Evolutionary conservation across 2,329 filamentous ascomycete genomes (phyloP).

Genomic region (Botrytis tulipae): DNA sequence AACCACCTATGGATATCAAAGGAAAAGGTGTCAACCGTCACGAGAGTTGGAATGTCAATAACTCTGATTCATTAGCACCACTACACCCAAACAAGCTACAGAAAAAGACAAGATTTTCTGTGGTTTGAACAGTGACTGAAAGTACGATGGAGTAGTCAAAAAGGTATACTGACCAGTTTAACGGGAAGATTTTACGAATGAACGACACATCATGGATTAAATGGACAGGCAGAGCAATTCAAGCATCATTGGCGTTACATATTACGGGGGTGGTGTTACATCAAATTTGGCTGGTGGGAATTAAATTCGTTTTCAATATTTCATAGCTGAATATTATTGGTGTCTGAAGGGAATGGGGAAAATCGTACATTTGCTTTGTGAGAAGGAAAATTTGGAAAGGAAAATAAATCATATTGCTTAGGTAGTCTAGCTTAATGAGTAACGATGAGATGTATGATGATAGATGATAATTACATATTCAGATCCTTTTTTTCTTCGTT

Average conservation of each 20-base stretch:
- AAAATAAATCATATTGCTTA: slow-evolving; percentile 14
- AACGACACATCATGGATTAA: neutral
- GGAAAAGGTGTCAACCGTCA: slow-evolving; percentile 22
- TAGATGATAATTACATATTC: neutral
- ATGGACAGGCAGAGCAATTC: neutral
- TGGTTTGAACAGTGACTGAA: neutral
- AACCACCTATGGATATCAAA: slow-evolving; percentile 22
- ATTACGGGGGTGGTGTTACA: neutral
- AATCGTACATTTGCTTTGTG: neutral
- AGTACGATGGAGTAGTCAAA: neutral
- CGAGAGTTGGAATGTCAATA: slow-evolving; percentile 24
- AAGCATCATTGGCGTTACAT: slow-evolving; percentile 4
- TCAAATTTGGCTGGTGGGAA: neutral
- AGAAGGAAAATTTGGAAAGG: slow-evolving; percentile 8
- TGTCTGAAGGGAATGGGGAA: neutral
- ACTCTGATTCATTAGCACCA: slow-evolving; percentile 23
- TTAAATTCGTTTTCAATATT: slow-evolving; percentile 13
- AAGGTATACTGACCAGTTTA: neutral
- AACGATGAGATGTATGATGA: slow-evolving; percentile 8
- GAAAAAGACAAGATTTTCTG: slow-evolving; percentile 16
- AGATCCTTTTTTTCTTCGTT: neutral
- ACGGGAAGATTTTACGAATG: neutral
- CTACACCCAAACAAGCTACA: slow-evolving; percentile 16
- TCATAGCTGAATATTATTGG: neutral
- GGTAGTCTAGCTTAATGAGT: slow-evolving; percentile 15